Evolutionary conservation across 441 rosid genomes (phyloP), one percentile per base, ranked within the genome.

Genomic region (Corymbia citriodora): DNA sequence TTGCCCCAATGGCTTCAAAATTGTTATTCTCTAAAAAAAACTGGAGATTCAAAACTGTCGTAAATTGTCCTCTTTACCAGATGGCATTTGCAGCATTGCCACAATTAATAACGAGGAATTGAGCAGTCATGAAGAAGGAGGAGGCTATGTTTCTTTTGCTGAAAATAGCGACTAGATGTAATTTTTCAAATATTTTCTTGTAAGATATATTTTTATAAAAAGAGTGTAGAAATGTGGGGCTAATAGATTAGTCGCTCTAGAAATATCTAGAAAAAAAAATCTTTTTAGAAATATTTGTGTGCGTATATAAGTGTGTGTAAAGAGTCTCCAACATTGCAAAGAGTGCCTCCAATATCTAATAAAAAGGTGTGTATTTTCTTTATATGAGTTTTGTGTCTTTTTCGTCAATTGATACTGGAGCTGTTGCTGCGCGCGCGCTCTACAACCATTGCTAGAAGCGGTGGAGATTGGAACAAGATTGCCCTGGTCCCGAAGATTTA

Each of bases 11-110:
- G 49, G 82, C 27, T 72, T 14, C 82, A 33, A 18, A 72, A 72
- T 33, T 33, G 48, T 72, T 72, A 14, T 33, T 72, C 48, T 36
- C 82, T 72, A 25, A 72, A 4, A 5, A 5, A 36, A 0, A 72
- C 14, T 72, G 48, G 15, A 2, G 82, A 19, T 72, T 2, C 0
- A 0, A 0, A 0, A 1, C 0, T 19, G 25, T 33, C 49, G 27
- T 2, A 4, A 2, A 33, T 72, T 72, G 82, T 33, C 79, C 23
- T 68, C 48, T 68, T 16, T 36, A 9, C 27, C 29, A 19, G 8
- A 19, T 36, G 82, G 82, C 8, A 0, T 72, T 72, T 27, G 82
- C 49, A 8, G 4, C 15, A 36, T 19, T 2, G 15, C 3, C 49
- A 36, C 49, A 68, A 0, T 0, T 17, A 1, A 2, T 8, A 31